Evolutionary conservation across 345 rosid species (phyloP).

Genomic region (Populus davidiana): DNA sequence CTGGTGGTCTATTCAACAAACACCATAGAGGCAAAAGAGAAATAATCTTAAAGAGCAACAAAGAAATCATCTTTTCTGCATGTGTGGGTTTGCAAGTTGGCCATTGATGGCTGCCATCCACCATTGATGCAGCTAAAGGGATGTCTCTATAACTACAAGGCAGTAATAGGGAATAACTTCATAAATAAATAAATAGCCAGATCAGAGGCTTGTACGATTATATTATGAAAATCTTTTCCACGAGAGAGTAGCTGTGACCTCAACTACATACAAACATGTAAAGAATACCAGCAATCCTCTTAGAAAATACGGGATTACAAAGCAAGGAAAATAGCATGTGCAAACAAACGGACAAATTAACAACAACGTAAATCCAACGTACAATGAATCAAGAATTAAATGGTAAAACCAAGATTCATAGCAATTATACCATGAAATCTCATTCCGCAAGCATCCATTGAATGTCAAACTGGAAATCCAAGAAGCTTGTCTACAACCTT

Average conservation of each 20-base stretch:
- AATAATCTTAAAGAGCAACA: neutral
- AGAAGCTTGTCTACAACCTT: slow-evolving; percentile 36
- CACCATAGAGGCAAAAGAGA: too few species aligned
- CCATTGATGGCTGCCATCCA: too few species aligned
- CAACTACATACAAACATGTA: too few species aligned
- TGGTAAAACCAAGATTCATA: neutral
- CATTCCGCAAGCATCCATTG: slow-evolving; percentile 46
- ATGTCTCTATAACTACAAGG: too few species aligned
- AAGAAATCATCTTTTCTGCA: neutral
- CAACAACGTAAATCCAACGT: neutral
- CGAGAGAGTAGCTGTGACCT: neutral
- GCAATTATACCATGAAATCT: slow-evolving; percentile 53
- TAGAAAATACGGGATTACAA: too few species aligned
- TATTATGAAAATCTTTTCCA: too few species aligned
- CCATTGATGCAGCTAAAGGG: too few species aligned
- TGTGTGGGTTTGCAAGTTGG: neutral
- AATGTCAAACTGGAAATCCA: slow-evolving; percentile 36
- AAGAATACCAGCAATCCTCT: too few species aligned
- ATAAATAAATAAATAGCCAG: neutral
- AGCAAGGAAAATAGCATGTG: too few species aligned
- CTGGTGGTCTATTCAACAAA: too few species aligned
- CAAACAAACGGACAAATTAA: neutral
- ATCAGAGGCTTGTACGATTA: too few species aligned
- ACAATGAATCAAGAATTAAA: neutral
- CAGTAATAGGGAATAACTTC: neutral